Evolutionary conservation across 225 moss, liverwort and hornwort species (phyloP).

Genomic region (Polytrichum formosum): DNA sequence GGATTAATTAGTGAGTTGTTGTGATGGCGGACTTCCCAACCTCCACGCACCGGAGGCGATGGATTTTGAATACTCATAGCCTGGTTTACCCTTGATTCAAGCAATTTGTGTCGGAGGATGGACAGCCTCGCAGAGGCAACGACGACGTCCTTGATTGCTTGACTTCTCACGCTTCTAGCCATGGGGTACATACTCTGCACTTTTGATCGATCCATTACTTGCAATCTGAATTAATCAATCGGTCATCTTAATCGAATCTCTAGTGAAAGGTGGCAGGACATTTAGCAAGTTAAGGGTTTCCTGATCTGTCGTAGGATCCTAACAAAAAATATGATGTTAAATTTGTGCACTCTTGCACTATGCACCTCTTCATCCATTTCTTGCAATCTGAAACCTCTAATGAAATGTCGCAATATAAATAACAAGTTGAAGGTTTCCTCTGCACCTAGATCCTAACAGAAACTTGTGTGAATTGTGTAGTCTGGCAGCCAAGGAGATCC

Average conservation of each 20-base stretch:
- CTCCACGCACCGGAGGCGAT: too few relatives aligned
- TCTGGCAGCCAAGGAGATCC: conserved; percentile 39
- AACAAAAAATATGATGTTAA: neutral
- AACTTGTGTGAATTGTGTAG: conserved; percentile 14
- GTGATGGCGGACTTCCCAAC: too few relatives aligned
- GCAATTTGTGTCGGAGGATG: conserved; percentile 2
- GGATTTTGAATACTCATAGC: too few relatives aligned
- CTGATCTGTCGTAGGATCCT: neutral
- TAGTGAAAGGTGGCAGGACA: too few relatives aligned
- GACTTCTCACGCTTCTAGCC: conserved; percentile 37
- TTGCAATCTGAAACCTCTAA: neutral
- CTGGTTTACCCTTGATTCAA: too few relatives aligned
- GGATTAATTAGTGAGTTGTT: too few relatives aligned
- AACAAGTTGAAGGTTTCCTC: too few relatives aligned
- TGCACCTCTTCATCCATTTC: neutral
- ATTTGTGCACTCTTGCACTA: neutral
- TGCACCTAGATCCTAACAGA: too few relatives aligned
- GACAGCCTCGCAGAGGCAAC: conserved; percentile 36
- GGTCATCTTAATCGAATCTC: neutral
- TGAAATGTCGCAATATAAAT: neutral
- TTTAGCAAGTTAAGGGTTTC: too few relatives aligned
- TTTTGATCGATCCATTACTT: neutral
- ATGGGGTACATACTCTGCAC: conserved; percentile 23
- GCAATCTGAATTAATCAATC: neutral
- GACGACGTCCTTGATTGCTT: conserved; percentile 35